Conservation (phyloP, 2,329 filamentous ascomycete species). For the Fusarium cyanostomum region DNA sequence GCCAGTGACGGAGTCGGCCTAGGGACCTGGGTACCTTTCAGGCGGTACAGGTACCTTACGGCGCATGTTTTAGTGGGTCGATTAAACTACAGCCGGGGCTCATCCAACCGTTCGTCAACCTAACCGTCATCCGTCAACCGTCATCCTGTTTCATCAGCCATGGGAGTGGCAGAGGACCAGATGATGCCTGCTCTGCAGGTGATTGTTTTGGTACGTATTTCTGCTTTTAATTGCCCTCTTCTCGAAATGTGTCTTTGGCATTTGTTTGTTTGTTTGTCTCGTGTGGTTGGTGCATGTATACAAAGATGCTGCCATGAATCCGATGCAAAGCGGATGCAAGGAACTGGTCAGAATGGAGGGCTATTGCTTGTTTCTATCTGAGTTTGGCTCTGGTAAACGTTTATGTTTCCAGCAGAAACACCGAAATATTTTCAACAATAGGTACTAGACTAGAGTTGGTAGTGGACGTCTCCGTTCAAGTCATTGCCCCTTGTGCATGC, state of each 20-base stretch:
- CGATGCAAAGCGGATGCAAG: background rate
- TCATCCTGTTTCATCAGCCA: constrained; percentile 10
- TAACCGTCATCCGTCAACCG: constrained; percentile 17
- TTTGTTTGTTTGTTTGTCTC: background rate
- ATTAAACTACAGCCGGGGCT: constrained; percentile 3
- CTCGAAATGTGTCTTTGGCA: background rate
- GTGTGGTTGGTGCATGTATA: constrained; percentile 20
- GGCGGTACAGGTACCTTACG: constrained; percentile 38
- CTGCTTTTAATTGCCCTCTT: constrained; percentile 11
- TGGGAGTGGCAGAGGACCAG: constrained; percentile 42
- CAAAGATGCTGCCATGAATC: background rate
- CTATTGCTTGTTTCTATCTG: background rate
- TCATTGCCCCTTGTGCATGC: background rate
- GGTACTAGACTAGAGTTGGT: too few relatives aligned
- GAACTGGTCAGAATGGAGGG: background rate
- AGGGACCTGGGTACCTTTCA: constrained; percentile 7
- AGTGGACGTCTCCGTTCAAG: too few relatives aligned
- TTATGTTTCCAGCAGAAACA: background rate
- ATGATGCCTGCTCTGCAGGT: constrained; percentile 70
- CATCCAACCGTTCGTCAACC: constrained; percentile 1
- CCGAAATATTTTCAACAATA: background rate
- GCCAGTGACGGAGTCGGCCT: constrained; percentile 29
- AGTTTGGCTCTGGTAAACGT: background rate
- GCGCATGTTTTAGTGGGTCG: constrained; percentile 27
- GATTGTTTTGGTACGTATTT: constrained; percentile 73